These are phyloP conservation scores for Russula compacta DNA, from an alignment of 768 basidiomycete genomes.

Conservation along the genomic window DNA sequence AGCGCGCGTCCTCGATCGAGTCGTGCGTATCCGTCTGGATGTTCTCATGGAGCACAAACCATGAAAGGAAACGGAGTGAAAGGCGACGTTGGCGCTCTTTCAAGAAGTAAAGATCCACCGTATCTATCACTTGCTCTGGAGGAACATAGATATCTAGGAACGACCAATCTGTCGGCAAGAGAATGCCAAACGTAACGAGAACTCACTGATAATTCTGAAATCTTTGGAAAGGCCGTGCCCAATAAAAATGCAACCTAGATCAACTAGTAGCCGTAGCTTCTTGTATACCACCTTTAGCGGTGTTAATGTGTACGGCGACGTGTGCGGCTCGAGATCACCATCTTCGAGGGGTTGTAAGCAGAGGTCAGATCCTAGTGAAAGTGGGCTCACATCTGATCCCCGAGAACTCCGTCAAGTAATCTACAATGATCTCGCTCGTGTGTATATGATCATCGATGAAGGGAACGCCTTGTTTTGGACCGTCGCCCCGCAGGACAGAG, in stretches of 20 bases:
- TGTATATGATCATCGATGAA: slow-evolving; percentile 99
- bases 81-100: slow-evolving; percentile 75
- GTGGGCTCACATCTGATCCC: slow-evolving; percentile 75
- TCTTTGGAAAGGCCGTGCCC: slow-evolving; percentile 97
- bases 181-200: background rate
- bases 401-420: slow-evolving; percentile 95
- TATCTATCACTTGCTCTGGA: slow-evolving; percentile 92
- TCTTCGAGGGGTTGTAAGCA: slow-evolving; percentile 36
- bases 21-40: slow-evolving; percentile 95
- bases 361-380: background rate
- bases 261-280: slow-evolving; percentile 87
- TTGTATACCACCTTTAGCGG: slow-evolving; percentile 98
- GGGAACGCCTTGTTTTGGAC: slow-evolving; percentile 69
- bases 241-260: slow-evolving; percentile 92
- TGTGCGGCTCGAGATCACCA: slow-evolving; percentile 83
- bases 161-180: background rate
- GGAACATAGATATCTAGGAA: slow-evolving; percentile 86
- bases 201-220: slow-evolving; percentile 94
- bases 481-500: slow-evolving; percentile 84
- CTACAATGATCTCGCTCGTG: slow-evolving; percentile 89
- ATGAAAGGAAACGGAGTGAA: slow-evolving; percentile 86
- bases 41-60: slow-evolving; percentile 85
- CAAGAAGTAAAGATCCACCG: slow-evolving; percentile 92
- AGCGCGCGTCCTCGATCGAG: slow-evolving; percentile 94
- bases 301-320: slow-evolving; percentile 81